phyloP scores from a whole-genome alignment of 2,329 filamentous ascomycete genomes.

The Cercospora nicotianae region DNA sequence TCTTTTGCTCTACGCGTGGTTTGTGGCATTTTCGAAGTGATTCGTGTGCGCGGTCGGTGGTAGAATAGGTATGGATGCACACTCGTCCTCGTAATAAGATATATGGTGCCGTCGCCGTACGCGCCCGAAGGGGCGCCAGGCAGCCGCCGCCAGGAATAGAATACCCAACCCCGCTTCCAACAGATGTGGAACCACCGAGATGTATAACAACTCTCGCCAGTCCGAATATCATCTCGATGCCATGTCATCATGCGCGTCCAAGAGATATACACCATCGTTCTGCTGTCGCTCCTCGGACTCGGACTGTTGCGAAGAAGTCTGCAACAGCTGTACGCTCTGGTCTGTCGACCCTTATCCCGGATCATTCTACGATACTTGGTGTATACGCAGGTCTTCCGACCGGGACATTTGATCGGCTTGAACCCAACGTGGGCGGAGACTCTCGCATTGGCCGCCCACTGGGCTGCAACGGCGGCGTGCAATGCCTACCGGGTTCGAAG shows the following conservation, averaged over 20 bases:
- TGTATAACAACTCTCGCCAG: neutral
- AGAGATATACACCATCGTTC: neutral
- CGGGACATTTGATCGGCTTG: neutral
- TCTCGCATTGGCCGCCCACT: neutral
- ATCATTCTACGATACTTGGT: constrained; percentile 2
- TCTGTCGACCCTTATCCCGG: neutral
- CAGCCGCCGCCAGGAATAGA: neutral
- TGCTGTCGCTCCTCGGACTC: neutral
- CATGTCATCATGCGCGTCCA: neutral
- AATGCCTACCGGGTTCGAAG: neutral
- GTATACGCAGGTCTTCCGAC: neutral
- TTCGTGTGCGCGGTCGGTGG: too few relatives aligned
- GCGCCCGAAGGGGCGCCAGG: neutral
- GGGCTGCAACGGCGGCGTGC: neutral
- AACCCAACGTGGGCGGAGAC: neutral
- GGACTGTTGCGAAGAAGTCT: neutral
- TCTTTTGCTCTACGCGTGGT: neutral
- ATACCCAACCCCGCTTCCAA: neutral
- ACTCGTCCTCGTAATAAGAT: too few relatives aligned
- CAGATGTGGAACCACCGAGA: neutral
- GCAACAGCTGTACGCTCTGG: neutral
- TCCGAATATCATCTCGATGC: neutral
- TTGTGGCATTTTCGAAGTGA: neutral
- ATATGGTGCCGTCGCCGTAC: neutral
- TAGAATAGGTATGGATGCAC: too few relatives aligned